phyloP scores from a whole-genome alignment of 371 early-diverging fungal genomes.

The Mucor circinelloides region DNA sequence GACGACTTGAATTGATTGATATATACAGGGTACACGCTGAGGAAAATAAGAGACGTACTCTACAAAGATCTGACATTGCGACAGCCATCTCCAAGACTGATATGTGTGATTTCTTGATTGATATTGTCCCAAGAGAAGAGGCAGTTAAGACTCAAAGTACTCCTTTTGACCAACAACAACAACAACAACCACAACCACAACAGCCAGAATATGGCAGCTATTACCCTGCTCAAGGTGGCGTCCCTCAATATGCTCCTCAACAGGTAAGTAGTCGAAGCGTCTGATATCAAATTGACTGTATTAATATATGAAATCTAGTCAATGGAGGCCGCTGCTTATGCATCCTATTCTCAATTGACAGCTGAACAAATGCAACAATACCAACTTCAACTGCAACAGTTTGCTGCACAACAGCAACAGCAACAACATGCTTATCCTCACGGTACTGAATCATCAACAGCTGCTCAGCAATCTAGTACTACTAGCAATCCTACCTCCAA shows the following conservation, averaged over 20 bases:
- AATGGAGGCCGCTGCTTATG: constrained; percentile 2
- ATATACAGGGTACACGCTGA: constrained; percentile 88
- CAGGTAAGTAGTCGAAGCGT: background rate
- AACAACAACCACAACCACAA: constrained; percentile 24
- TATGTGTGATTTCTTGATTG: constrained; percentile 99
- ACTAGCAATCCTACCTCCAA: background rate
- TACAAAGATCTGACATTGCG: constrained; percentile 96
- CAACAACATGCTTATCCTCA: constrained; percentile 16
- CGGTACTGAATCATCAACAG: background rate
- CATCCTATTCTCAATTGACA: constrained; percentile 15
- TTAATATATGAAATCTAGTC: background rate
- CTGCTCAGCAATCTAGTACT: constrained; percentile 4
- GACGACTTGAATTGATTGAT: background rate
- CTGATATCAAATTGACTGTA: background rate
- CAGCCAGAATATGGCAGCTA: constrained; percentile 20
- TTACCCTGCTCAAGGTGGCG: constrained; percentile 19
- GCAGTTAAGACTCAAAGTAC: constrained; percentile 28
- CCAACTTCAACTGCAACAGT: constrained; percentile 27
- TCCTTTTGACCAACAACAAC: constrained; percentile 31
- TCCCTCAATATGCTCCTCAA: constrained; percentile 17
- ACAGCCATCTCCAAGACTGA: constrained; percentile 94
- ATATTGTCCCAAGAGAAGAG: constrained; percentile 96
- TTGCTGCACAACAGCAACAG: constrained; percentile 23
- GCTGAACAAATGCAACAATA: constrained; percentile 26
- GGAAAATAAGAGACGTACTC: constrained; percentile 97